Conservation (phyloP, 306 rosid genomes). For the Datisca glomerata region DNA sequence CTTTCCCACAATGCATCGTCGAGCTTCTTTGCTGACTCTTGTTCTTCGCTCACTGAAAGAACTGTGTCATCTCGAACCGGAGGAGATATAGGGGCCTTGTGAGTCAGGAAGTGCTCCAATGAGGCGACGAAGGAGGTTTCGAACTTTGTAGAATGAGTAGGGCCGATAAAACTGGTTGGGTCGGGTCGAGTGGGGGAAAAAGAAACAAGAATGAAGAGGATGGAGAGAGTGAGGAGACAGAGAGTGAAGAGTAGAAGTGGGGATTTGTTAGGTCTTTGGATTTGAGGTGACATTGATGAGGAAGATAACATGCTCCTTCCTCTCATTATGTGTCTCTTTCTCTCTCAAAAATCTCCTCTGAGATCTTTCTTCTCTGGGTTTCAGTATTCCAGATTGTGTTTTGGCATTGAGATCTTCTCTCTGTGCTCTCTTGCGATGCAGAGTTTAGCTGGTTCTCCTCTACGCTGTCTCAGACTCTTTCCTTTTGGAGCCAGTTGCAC, state of each 20-base stretch:
- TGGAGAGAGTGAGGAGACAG: constrained; percentile 27
- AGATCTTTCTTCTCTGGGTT: too few species aligned
- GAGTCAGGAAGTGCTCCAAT: constrained; percentile 58
- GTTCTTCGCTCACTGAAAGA: background rate
- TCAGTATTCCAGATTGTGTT: too few species aligned
- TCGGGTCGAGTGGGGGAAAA: constrained; percentile 15
- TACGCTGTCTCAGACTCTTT: too few species aligned
- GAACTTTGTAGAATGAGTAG: constrained; percentile 9
- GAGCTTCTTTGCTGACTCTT: constrained; percentile 17
- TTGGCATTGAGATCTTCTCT: too few species aligned
- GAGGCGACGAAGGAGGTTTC: constrained; percentile 66
- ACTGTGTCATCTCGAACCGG: constrained; percentile 7
- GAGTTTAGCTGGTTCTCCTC: too few species aligned
- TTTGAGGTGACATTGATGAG: constrained; percentile 10
- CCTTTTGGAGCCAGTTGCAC: too few species aligned
- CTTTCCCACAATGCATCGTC: constrained; percentile 24
- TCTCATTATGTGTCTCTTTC: background rate
- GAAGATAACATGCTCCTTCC: constrained; percentile 24
- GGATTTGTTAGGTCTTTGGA: constrained; percentile 42
- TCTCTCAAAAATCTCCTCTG: constrained; percentile 3
- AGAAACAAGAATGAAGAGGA: constrained; percentile 33
- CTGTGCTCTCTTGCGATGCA: too few species aligned
- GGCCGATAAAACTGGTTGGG: background rate
- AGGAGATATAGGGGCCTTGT: constrained; percentile 9
- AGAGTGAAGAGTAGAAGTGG: constrained; percentile 28